Conservation (phyloP, 495 filamentous ascomycete genomes). For the Daldinia caldariorum region DNA sequence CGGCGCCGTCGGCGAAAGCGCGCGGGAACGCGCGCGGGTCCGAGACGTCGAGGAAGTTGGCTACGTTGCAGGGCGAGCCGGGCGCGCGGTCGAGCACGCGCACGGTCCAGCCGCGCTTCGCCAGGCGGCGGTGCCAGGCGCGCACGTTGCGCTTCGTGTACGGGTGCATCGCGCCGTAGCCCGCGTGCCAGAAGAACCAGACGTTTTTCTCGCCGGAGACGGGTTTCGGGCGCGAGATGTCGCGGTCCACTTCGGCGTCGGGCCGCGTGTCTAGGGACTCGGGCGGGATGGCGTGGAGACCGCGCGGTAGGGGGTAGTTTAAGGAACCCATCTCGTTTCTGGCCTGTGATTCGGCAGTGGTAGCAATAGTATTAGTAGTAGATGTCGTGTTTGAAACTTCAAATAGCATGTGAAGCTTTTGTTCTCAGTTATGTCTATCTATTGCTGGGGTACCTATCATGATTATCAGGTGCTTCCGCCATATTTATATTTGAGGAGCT, state of each 20-base stretch:
- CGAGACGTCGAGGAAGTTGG: slow-evolving; percentile 58
- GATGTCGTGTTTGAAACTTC: neutral
- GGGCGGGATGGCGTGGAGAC: slow-evolving; percentile 48
- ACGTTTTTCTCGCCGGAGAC: slow-evolving; percentile 60
- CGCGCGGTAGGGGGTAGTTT: slow-evolving; percentile 47
- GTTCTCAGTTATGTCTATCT: neutral
- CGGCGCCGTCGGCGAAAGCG: slow-evolving; percentile 58
- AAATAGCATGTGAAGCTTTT: neutral
- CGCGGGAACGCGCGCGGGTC: slow-evolving; percentile 57
- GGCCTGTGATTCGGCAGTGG: neutral
- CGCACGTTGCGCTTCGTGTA: slow-evolving; percentile 65
- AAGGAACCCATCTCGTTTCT: neutral
- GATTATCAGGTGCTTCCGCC: neutral
- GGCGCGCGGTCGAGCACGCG: slow-evolving; percentile 59
- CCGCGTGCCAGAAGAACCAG: slow-evolving; percentile 68
- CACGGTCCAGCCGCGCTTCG: slow-evolving; percentile 62
- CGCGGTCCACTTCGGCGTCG: slow-evolving; percentile 57
- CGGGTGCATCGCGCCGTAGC: slow-evolving; percentile 56
- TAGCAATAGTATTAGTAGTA: neutral
- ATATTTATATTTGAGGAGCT: neutral
- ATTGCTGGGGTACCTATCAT: neutral
- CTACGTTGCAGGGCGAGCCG: slow-evolving; percentile 57
- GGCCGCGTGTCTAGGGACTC: slow-evolving; percentile 56
- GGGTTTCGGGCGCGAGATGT: slow-evolving; percentile 54
- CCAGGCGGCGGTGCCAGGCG: slow-evolving; percentile 64